Evolutionary conservation across 176 grass and related monocot species (phyloP).

Genomic region (Carex parvula): DNA sequence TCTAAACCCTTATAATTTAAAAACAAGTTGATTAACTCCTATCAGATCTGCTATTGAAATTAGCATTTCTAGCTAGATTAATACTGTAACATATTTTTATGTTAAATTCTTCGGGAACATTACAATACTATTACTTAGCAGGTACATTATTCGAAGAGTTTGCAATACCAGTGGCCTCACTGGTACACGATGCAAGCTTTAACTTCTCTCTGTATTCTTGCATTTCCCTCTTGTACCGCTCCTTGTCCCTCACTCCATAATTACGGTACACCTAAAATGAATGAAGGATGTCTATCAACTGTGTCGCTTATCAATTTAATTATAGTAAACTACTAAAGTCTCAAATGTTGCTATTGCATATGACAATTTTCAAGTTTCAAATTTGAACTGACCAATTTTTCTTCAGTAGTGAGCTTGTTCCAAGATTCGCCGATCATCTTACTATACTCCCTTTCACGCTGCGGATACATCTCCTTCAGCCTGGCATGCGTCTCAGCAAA

Average conservation of each 20-base stretch:
- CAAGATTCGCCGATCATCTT: conserved; percentile 56
- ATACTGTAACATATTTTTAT: neutral
- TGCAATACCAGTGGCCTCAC: neutral
- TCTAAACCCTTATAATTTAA: neutral
- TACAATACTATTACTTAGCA: neutral
- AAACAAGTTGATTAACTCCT: neutral
- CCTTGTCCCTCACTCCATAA: conserved; percentile 39
- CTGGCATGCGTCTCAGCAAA: conserved; percentile 45
- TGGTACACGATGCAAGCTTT: conserved; percentile 22
- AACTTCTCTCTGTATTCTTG: conserved; percentile 44
- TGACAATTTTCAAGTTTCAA: neutral
- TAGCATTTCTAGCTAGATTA: conserved; percentile 5
- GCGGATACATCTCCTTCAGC: conserved; percentile 37
- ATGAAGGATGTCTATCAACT: neutral
- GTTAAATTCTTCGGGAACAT: neutral
- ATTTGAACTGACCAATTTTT: conserved; percentile 28
- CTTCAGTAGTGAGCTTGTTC: conserved; percentile 41
- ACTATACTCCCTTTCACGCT: conserved; percentile 46
- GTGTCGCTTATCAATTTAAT: neutral
- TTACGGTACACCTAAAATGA: conserved; percentile 37
- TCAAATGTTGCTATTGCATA: neutral
- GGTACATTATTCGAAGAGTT: neutral
- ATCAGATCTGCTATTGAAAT: conserved; percentile 2
- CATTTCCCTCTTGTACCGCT: conserved; percentile 53
- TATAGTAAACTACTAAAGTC: neutral